Percentiles rank a stretch among this genome's conserved stretches.
Conservation (phyloP, 257 asterid genomes). For the Lycium ferocissimum region DNA sequence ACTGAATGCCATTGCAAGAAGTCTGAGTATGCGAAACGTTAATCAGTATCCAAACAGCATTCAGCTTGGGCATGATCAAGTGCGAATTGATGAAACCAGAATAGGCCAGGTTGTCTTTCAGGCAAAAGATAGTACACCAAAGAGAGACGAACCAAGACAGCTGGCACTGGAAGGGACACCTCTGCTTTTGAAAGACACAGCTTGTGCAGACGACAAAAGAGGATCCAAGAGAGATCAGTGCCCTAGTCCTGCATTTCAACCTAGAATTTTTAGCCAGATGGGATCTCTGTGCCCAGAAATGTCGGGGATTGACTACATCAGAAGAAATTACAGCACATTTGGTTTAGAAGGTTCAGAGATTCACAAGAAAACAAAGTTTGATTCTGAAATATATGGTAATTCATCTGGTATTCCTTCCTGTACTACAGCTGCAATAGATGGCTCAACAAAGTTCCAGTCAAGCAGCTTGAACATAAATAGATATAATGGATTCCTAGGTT, state of each 20-base stretch:
- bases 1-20: conserved; percentile 71
- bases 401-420: conserved; percentile 44
- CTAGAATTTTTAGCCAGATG: conserved; percentile 36
- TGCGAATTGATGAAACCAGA: conserved; percentile 44
- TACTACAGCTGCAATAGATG: conserved; percentile 39
- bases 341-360: conserved; percentile 40
- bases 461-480: conserved; percentile 40
- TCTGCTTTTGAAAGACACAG: conserved; percentile 40
- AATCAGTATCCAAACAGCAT: conserved; percentile 38
- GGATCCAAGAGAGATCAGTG: conserved; percentile 53
- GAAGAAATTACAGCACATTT: conserved; percentile 35
- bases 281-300: conserved; percentile 46
- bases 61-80: conserved; percentile 40
- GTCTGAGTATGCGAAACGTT: conserved; percentile 48
- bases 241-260: conserved; percentile 37
- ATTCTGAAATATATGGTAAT: conserved; percentile 38
- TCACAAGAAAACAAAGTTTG: conserved; percentile 40
- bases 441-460: conserved; percentile 40
- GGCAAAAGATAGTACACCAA: conserved; percentile 42
- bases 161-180: conserved; percentile 39
- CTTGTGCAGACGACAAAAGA: conserved; percentile 39
- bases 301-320: conserved; percentile 35
- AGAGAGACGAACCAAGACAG: conserved; percentile 42
- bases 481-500: conserved; percentile 36
- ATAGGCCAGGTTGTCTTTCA: conserved; percentile 42